Conservation (phyloP, 2,329 filamentous ascomycete species). For the Trichoderma harzianum region DNA sequence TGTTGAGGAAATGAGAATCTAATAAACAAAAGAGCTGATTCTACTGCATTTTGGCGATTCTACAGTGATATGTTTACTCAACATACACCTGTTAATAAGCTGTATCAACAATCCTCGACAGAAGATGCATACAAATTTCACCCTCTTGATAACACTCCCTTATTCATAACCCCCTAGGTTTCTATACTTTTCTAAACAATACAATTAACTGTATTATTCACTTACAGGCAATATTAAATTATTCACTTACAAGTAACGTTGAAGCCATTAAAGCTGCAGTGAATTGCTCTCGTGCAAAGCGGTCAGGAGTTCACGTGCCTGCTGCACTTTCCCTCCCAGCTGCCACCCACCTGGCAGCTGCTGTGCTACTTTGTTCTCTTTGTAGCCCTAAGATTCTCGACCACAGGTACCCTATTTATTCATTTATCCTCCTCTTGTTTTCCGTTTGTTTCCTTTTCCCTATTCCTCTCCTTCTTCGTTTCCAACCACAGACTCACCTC, state of each 20-base stretch:
- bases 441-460: not conserved
- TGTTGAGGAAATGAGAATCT: not conserved
- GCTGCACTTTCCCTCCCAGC: not conserved
- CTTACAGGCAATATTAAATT: no score
- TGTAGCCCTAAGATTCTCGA: not conserved
- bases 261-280: not conserved
- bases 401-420: not conserved
- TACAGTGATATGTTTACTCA: not conserved
- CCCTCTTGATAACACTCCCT: no score
- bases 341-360: constrained; percentile 1
- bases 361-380: not conserved
- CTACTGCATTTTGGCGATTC: not conserved
- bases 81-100: not conserved
- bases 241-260: not conserved
- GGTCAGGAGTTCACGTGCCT: constrained; percentile 3
- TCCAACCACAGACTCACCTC: not conserved
- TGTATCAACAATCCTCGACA: not conserved
- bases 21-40: not conserved
- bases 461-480: not conserved
- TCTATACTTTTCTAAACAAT: no score
- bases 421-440: not conserved
- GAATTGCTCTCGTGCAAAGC: not conserved
- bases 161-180: no score
- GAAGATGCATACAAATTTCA: no score
- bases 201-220: no score